These are phyloP conservation scores for Fagus crenata DNA, from an alignment of 306 rosid species.

Conservation along the genomic window DNA sequence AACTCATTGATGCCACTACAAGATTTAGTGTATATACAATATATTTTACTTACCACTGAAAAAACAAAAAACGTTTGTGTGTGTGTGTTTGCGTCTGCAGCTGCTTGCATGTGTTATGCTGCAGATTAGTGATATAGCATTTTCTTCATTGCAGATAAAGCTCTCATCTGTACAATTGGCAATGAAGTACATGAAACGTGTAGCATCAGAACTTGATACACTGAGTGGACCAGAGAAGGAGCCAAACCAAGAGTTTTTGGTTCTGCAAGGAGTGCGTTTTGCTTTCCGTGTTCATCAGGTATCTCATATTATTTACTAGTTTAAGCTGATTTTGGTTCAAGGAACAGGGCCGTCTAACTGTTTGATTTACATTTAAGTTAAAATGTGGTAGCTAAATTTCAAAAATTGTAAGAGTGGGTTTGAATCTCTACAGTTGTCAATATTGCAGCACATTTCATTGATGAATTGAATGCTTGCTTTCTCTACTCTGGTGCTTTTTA, in stretches of 20 bases:
- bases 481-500: background rate
- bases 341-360: background rate
- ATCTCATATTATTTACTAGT: constrained; percentile 11
- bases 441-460: too few relatives aligned
- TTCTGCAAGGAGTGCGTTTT: constrained; percentile 88
- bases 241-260: constrained; percentile 76
- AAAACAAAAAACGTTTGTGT: background rate
- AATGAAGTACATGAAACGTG: constrained; percentile 87
- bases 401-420: background rate
- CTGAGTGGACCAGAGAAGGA: constrained; percentile 78
- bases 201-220: constrained; percentile 80
- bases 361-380: too few relatives aligned
- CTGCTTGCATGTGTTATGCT: constrained; percentile 1
- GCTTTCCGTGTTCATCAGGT: constrained; percentile 98
- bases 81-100: too few relatives aligned
- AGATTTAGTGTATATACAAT: background rate
- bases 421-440: background rate
- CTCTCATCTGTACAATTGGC: constrained; percentile 92
- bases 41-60: background rate
- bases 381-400: background rate
- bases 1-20: too few relatives aligned
- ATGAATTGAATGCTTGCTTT: too few relatives aligned
- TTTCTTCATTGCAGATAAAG: constrained; percentile 62
- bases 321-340: background rate
- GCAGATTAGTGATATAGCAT: constrained; percentile 15